Evolutionary conservation across 352 stramenopile species (phyloP).

Genomic region (Globisporangium rhizosaccharum): DNA sequence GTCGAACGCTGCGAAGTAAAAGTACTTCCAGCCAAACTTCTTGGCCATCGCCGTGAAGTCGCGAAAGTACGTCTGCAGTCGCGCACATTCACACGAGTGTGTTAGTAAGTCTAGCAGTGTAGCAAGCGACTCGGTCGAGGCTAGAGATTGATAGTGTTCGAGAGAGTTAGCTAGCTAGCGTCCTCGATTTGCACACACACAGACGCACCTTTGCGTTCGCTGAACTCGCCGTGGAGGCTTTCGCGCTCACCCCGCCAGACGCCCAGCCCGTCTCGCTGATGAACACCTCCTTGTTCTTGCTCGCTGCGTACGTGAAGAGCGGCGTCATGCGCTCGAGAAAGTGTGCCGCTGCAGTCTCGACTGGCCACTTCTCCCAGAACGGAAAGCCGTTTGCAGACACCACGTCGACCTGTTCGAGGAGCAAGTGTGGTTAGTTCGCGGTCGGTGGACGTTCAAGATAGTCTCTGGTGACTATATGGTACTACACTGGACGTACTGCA

Average conservation of each 20-base stretch:
- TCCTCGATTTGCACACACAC: no score
- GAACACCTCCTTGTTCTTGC: constrained; percentile 36
- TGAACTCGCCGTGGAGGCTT: constrained; percentile 30
- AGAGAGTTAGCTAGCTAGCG: no score
- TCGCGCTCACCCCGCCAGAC: constrained; percentile 25
- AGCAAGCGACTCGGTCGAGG: no score
- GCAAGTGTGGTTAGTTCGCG: no score
- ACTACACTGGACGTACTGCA: constrained; percentile 5
- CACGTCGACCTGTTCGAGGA: constrained; percentile 22
- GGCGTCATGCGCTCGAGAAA: constrained; percentile 33
- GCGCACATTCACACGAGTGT: no score
- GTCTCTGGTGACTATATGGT: no score
- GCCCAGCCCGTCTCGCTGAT: constrained; percentile 74
- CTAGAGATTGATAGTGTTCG: no score
- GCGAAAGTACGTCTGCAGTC: constrained; percentile 34
- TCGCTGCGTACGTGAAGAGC: constrained; percentile 25
- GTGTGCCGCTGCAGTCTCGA: constrained; percentile 27
- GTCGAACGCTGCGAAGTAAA: constrained; percentile 68
- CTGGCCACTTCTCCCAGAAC: constrained; percentile 51
- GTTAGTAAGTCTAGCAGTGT: no score
- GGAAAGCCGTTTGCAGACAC: constrained; percentile 60
- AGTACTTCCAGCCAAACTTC: constrained; percentile 44
- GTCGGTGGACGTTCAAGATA: no score
- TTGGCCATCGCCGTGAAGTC: constrained; percentile 43
- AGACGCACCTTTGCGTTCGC: constrained; percentile 23